phyloP scores from a whole-genome alignment of 2,329 filamentous ascomycete genomes.

The Aspergillus latus region DNA sequence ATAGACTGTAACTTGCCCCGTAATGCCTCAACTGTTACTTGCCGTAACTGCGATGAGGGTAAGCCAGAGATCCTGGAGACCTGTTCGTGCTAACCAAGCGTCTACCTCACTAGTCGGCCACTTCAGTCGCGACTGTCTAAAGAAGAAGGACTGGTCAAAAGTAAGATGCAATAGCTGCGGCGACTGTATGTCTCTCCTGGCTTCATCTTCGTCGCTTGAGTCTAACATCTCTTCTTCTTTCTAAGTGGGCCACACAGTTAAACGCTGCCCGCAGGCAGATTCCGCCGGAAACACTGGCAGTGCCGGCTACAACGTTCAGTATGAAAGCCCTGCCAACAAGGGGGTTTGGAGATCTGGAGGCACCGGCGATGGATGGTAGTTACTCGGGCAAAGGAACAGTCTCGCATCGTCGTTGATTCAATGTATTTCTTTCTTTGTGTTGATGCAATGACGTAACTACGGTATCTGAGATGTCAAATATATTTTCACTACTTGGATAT shows the following conservation, averaged over 20 bases:
- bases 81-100: not conserved
- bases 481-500: too few relatives aligned
- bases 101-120: conserved; percentile 39
- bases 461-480: too few relatives aligned
- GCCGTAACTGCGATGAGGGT: conserved; percentile 49
- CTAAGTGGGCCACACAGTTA: conserved; percentile 46
- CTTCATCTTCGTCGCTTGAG: not conserved
- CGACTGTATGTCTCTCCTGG: conserved; percentile 36
- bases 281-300: conserved; percentile 17
- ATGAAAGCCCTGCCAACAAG: not conserved
- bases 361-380: not conserved
- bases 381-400: not conserved
- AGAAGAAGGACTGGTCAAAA: conserved; percentile 45
- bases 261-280: conserved; percentile 38
- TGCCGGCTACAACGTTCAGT: not conserved
- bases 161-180: conserved; percentile 49
- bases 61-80: conserved; percentile 11
- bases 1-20: conserved; percentile 46
- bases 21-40: conserved; percentile 41
- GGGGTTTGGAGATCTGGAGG: not conserved
- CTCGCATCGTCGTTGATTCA: not conserved
- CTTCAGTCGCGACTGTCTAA: conserved; percentile 44
- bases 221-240: conserved; percentile 3
- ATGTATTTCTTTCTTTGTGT: too few relatives aligned
- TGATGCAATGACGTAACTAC: too few relatives aligned